A percentile compares a stretch with the other conserved stretches of the same genome.
phyloP scores from a whole-genome alignment of 495 filamentous ascomycete species.

The Cenococcum geophilum region DNA sequence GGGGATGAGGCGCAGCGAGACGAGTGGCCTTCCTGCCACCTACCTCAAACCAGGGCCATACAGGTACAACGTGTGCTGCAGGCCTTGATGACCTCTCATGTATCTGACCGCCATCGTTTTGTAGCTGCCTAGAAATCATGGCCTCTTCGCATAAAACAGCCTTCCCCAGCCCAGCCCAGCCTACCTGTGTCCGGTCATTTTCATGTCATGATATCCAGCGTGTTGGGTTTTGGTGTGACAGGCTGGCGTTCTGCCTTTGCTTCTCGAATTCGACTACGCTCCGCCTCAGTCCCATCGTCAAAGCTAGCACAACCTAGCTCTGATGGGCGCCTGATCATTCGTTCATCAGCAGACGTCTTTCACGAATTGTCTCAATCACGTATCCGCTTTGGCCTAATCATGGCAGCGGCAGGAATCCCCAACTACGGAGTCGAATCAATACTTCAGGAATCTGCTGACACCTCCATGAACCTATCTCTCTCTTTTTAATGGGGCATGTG shows the following conservation, averaged over 20 bases:
- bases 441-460: constrained; percentile 30
- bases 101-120: not conserved
- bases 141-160: not conserved
- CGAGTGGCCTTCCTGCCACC: not conserved
- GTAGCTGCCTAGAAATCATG: not conserved
- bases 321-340: too few relatives aligned
- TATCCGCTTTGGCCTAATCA: too few relatives aligned
- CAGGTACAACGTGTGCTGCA: not conserved
- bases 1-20: not conserved
- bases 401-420: too few relatives aligned
- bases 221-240: not conserved
- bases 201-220: not conserved
- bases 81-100: not conserved
- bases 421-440: not conserved
- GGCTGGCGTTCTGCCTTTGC: too few relatives aligned
- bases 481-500: constrained; percentile 46
- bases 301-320: too few relatives aligned
- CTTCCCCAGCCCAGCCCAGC: not conserved
- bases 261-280: too few relatives aligned
- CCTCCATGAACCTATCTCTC: constrained; percentile 34
- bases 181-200: not conserved
- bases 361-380: too few relatives aligned
- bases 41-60: constrained; percentile 1
- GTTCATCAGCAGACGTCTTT: too few relatives aligned
- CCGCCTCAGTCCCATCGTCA: too few relatives aligned